Evolutionary conservation across 169 alveolate genomes (phyloP).

Genomic region (Plasmodium chabaudi): DNA sequence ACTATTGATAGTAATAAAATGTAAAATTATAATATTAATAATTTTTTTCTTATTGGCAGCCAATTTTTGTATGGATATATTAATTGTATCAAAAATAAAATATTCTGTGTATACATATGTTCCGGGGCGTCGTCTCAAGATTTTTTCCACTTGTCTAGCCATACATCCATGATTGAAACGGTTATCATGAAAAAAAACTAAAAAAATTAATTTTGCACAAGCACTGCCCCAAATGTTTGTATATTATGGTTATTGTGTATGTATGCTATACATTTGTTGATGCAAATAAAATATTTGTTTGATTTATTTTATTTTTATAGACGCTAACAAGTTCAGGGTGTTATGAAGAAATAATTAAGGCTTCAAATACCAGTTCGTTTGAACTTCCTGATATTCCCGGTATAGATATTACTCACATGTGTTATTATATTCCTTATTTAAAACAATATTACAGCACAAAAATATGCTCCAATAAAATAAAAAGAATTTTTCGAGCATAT

Average conservation of each 20-base stretch:
- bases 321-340: constrained; percentile 78
- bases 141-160: constrained; percentile 78
- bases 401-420: constrained; percentile 58
- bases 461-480: constrained; percentile 35
- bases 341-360: constrained; percentile 75
- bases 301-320: constrained; percentile 20
- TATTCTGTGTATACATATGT: constrained; percentile 75
- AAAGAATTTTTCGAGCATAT: constrained; percentile 52
- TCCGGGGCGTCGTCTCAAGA: constrained; percentile 79
- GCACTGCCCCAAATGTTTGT: not conserved
- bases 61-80: constrained; percentile 81
- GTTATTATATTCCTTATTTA: constrained; percentile 70
- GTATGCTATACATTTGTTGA: not conserved
- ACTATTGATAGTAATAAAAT: too few relatives aligned
- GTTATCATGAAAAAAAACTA: constrained; percentile 29
- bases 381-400: constrained; percentile 63
- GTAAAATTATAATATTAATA: not conserved
- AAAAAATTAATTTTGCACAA: not conserved
- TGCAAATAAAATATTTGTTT: too few relatives aligned
- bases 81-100: constrained; percentile 75
- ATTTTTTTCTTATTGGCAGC: constrained; percentile 24
- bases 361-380: constrained; percentile 76
- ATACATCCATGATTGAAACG: constrained; percentile 78
- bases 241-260: not conserved
- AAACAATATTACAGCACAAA: constrained; percentile 72